Evolutionary conservation across 768 basidiomycete species (phyloP).

Genomic region (Phylloporus arenicola): DNA sequence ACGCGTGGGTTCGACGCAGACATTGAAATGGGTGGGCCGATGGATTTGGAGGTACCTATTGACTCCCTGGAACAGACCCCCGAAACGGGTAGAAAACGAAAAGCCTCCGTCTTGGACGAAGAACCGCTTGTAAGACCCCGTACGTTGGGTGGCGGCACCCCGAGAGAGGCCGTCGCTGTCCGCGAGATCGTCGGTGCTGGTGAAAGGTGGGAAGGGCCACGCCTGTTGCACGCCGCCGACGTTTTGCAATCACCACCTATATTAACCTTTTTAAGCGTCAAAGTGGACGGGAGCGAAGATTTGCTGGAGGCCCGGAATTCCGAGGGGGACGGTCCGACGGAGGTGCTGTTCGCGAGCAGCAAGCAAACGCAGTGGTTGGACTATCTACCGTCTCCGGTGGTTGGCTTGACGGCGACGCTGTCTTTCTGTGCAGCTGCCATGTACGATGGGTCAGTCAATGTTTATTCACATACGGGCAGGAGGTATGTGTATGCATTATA

Average conservation of each 20-base stretch:
- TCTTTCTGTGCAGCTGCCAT: slow-evolving; percentile 71
- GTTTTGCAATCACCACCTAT: slow-evolving; percentile 47
- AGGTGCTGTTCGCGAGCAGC: slow-evolving; percentile 58
- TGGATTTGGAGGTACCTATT: slow-evolving; percentile 53
- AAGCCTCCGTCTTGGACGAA: slow-evolving; percentile 41
- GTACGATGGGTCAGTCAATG: slow-evolving; percentile 73
- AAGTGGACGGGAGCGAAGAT: slow-evolving; percentile 63
- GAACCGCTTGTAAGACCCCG: slow-evolving; percentile 35
- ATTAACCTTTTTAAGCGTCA: slow-evolving; percentile 52
- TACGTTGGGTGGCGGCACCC: slow-evolving; percentile 68
- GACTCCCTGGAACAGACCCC: slow-evolving; percentile 48
- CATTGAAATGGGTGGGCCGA: slow-evolving; percentile 37
- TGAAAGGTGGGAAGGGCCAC: slow-evolving; percentile 15
- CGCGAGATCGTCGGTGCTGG: slow-evolving; percentile 45
- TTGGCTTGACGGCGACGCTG: slow-evolving; percentile 58
- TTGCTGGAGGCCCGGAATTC: slow-evolving; percentile 76
- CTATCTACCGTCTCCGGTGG: slow-evolving; percentile 71
- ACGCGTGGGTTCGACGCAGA: slow-evolving; percentile 45
- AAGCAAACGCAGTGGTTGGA: slow-evolving; percentile 86
- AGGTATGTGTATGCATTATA: slow-evolving; percentile 43
- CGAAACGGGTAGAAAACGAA: slow-evolving; percentile 44
- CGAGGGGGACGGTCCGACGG: slow-evolving; percentile 57
- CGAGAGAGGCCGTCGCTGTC: slow-evolving; percentile 44
- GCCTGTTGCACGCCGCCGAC: slow-evolving; percentile 17
- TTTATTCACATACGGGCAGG: slow-evolving; percentile 82